Evolutionary conservation across 768 basidiomycete species (phyloP), one percentile per base, ranked within the genome.

Genomic region (Boletus edulis): DNA sequence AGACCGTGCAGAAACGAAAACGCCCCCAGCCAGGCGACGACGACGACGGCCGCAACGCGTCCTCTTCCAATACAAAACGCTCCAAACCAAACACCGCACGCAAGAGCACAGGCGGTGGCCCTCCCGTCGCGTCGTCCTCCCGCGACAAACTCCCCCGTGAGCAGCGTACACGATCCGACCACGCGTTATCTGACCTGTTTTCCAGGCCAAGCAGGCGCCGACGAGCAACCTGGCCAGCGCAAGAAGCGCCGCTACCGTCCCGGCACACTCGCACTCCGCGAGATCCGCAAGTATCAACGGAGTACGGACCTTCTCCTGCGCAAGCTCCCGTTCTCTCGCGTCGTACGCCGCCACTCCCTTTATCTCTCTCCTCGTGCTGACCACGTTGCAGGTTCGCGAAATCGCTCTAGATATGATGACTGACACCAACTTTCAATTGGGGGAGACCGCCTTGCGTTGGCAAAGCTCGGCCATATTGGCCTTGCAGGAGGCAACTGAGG

Each of bases 401-500:
- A 93, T 99, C 49, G 91, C 97, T 6, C 65, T 85, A 66, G 91
- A 96, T 67, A 89, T 95, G 88, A 85, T 82, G 59, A 93, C 92
- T 10, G 85, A 90, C 69, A 82, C 81, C 63, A 77, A 82, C 46
- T 76, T 81, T 49, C 82, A 84, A 51, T 75, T 75, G 27, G 83
- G 79, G 18, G 76, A 77, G 3, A 76, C 80, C 12, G 81, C 81
- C 9, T 72, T 98, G 50, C 81, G 97, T 45, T 99, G 97, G 97
- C 97, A 99, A 71, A 92, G 86, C 58, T 92, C 94, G 6, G 97
- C 97, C 6, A 79, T 99, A 53, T 68, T 94, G 64, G 97, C 97
- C 2, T 72, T 99, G 57, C 97, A 99, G 66, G 97, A 99, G 72
- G 97, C 97, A 13, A 93, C 94, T 22, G 94, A 97, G 71, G 93